Conservation (phyloP, 2,329 filamentous ascomycete genomes). For the Ceratocystis smalleyi region DNA sequence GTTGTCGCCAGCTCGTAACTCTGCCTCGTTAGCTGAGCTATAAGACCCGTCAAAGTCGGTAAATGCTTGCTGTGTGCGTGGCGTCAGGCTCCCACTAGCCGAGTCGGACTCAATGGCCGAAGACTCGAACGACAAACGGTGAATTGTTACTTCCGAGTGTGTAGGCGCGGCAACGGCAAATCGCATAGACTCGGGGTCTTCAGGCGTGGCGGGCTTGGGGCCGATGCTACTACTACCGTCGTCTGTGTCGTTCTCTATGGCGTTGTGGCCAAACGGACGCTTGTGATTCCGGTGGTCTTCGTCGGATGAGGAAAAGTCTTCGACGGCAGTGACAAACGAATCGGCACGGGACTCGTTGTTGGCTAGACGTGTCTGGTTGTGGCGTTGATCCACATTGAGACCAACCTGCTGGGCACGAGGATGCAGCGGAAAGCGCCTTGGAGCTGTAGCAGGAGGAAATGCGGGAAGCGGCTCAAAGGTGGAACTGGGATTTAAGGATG, state of each 20-base stretch:
- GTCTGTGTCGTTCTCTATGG: not conserved
- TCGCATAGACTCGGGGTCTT: conserved; percentile 7
- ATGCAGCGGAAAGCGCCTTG: conserved; percentile 5
- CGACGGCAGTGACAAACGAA: conserved; percentile 16
- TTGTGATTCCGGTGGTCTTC: conserved; percentile 9
- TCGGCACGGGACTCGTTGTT: conserved; percentile 15
- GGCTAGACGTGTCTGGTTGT: conserved; percentile 8
- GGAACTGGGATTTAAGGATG: not conserved
- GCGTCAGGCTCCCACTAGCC: conserved; percentile 7
- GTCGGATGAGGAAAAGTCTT: conserved; percentile 16
- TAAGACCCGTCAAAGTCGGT: conserved; percentile 10
- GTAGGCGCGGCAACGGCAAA: conserved; percentile 1
- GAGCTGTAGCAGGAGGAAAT: not conserved
- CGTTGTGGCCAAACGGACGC: not conserved
- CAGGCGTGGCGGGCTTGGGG: conserved; percentile 3
- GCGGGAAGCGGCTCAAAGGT: not conserved
- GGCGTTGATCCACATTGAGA: conserved; percentile 7
- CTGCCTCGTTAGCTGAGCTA: not conserved
- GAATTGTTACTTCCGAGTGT: conserved; percentile 7
- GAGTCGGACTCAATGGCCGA: conserved; percentile 7
- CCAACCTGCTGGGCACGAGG: conserved; percentile 8
- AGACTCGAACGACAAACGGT: conserved; percentile 1
- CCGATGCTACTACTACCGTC: not conserved
- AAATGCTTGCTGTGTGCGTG: conserved; percentile 11
- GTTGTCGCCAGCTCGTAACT: not conserved